phyloP scores from a whole-genome alignment of 2,329 filamentous ascomycete species.

The Ophiocordyceps australis region DNA sequence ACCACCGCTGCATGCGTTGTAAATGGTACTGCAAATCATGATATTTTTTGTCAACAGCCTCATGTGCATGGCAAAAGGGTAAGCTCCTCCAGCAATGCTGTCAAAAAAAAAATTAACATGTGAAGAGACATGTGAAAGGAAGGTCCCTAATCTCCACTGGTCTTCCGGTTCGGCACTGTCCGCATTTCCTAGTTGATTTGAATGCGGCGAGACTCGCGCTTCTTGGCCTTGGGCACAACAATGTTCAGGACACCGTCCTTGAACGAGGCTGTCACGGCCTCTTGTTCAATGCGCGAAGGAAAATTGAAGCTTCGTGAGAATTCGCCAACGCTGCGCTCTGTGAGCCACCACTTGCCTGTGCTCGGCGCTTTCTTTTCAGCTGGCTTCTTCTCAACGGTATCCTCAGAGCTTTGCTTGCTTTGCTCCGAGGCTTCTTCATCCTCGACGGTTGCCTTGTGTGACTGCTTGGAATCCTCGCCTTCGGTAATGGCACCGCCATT shows the following conservation, averaged over 20 bases:
- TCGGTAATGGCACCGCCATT: slow-evolving; percentile 21
- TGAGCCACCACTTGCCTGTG: slow-evolving; percentile 50
- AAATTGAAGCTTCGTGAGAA: slow-evolving; percentile 55
- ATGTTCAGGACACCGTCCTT: slow-evolving; percentile 49
- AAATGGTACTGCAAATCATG: too few species aligned
- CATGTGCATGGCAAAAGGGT: too few species aligned
- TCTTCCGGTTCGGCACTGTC: too few species aligned
- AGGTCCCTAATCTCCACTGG: too few species aligned
- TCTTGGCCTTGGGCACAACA: slow-evolving; percentile 46
- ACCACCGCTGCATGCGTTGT: too few species aligned
- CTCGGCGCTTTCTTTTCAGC: slow-evolving; percentile 14
- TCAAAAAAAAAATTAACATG: too few species aligned
- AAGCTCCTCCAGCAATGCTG: too few species aligned
- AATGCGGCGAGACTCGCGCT: slow-evolving; percentile 37
- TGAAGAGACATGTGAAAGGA: too few species aligned
- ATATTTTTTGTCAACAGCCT: too few species aligned
- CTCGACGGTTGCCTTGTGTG: slow-evolving; percentile 45
- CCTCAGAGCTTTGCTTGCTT: slow-evolving; percentile 6
- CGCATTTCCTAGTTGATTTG: slow-evolving; percentile 23
- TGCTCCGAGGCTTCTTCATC: slow-evolving; percentile 27
- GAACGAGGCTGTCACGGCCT: slow-evolving; percentile 40
- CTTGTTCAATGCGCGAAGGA: slow-evolving; percentile 43
- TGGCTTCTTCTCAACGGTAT: slow-evolving; percentile 9
- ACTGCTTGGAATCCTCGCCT: slow-evolving; percentile 17
- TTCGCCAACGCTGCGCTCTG: slow-evolving; percentile 46